Conservation (phyloP, 352 stramenopile species). For the Thraustotheca clavata region DNA sequence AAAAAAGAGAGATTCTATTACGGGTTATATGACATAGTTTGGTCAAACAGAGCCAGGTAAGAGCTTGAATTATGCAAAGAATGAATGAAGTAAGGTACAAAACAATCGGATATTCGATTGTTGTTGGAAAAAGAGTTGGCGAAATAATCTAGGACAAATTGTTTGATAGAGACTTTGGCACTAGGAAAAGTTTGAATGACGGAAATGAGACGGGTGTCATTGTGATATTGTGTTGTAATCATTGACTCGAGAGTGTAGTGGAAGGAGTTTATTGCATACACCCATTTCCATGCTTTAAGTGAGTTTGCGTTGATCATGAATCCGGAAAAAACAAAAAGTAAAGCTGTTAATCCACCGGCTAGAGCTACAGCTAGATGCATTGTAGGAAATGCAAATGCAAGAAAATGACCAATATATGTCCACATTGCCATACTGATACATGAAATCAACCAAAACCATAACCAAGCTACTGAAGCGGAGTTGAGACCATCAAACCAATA, state of each 20-base stretch:
- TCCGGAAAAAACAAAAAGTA: slow-evolving; percentile 16
- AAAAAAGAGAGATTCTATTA: neutral
- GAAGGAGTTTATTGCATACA: slow-evolving; percentile 13
- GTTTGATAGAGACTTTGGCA: neutral
- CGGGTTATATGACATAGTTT: slow-evolving; percentile 11
- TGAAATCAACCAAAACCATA: slow-evolving; percentile 37
- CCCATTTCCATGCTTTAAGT: slow-evolving; percentile 15
- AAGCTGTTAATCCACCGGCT: slow-evolving; percentile 1
- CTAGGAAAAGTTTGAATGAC: neutral
- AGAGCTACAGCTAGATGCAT: slow-evolving; percentile 37
- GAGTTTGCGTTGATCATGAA: slow-evolving; percentile 15
- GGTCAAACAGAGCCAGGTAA: neutral
- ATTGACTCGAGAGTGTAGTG: slow-evolving; percentile 21
- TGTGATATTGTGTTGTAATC: slow-evolving; percentile 16
- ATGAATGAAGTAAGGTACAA: slow-evolving; percentile 10
- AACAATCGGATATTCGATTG: neutral
- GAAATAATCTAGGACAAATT: slow-evolving; percentile 1
- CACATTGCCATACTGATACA: slow-evolving; percentile 35
- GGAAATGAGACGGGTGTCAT: neutral
- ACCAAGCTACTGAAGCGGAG: slow-evolving; percentile 26
- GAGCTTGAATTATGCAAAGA: neutral
- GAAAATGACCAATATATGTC: slow-evolving; percentile 48
- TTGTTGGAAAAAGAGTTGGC: neutral
- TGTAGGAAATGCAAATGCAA: slow-evolving; percentile 46
- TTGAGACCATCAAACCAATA: slow-evolving; percentile 77